phyloP scores from a whole-genome alignment of 805 yeast species.

The Wickerhamomyces pijperi region DNA sequence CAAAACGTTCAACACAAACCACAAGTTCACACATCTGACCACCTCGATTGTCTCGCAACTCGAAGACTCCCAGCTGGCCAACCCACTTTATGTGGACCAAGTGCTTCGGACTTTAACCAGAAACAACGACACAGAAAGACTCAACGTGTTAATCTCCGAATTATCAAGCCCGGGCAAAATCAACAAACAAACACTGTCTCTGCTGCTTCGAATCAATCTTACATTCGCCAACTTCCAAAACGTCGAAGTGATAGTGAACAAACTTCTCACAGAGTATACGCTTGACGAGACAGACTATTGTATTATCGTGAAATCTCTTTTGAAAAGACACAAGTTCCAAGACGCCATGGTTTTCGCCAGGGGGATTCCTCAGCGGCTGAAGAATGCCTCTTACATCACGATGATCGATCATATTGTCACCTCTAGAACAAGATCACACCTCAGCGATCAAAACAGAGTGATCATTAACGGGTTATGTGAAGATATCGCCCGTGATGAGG shows the following conservation, averaged over 20 bases:
- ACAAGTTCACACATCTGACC: not conserved
- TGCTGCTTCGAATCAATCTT: not conserved
- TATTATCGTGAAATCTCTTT: not conserved
- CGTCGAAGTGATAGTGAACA: not conserved
- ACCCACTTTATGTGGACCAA: not conserved
- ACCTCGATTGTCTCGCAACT: not conserved
- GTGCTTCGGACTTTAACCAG: not conserved
- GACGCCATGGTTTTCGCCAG: not conserved
- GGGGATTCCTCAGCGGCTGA: not conserved
- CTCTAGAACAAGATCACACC: not conserved
- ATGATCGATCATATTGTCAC: not conserved
- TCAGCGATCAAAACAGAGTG: not conserved
- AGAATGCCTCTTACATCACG: not conserved
- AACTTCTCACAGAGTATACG: not conserved
- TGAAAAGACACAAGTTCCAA: not conserved
- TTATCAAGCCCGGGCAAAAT: not conserved
- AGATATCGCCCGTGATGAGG: not conserved
- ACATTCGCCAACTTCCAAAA: not conserved
- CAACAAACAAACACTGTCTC: not conserved
- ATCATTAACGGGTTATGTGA: not conserved
- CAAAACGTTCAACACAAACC: not conserved
- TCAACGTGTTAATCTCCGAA: not conserved
- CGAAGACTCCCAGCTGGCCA: not conserved
- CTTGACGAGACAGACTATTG: not conserved
- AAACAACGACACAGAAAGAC: not conserved